Evolutionary conservation across 2,329 filamentous ascomycete genomes (phyloP).

Genomic region (Lecanosticta acicola): DNA sequence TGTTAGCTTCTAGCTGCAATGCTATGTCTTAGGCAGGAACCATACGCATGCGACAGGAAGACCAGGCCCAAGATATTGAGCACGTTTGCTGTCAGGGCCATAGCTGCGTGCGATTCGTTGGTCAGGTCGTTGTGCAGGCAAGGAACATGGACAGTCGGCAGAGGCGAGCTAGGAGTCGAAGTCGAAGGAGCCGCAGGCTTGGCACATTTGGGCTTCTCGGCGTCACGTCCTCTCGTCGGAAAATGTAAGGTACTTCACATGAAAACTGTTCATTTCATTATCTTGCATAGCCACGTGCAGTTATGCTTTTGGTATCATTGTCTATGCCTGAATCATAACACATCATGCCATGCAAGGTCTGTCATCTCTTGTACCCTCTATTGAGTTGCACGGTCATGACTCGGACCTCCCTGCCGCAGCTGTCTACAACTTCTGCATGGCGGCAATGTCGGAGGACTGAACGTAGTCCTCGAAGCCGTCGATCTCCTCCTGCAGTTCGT

Average conservation of each 20-base stretch:
- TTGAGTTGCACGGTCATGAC: conserved; percentile 12
- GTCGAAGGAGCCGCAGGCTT: background rate
- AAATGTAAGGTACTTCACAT: too few species aligned
- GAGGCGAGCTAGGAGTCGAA: too few species aligned
- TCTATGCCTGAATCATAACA: conserved; percentile 14
- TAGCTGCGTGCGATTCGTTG: conserved; percentile 33
- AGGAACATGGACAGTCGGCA: too few species aligned
- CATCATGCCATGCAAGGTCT: conserved; percentile 11
- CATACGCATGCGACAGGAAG: conserved; percentile 82
- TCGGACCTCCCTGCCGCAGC: conserved; percentile 10
- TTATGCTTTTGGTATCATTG: conserved; percentile 16
- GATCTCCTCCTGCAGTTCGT: conserved; percentile 83
- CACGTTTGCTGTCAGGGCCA: conserved; percentile 66
- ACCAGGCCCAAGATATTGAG: conserved; percentile 70
- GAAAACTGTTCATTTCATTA: background rate
- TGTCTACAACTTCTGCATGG: conserved; percentile 92
- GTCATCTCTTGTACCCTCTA: background rate
- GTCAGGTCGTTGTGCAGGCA: too few species aligned
- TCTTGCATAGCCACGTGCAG: conserved; percentile 3
- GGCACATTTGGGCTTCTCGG: too few species aligned
- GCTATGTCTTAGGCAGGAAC: background rate
- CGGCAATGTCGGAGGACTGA: conserved; percentile 85
- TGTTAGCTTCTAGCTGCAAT: conserved; percentile 24
- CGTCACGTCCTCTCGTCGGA: too few species aligned
- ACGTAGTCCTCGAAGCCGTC: conserved; percentile 87